Evolutionary conservation across 345 rosid genomes (phyloP).

Genomic region (Gynandropsis gynandra): DNA sequence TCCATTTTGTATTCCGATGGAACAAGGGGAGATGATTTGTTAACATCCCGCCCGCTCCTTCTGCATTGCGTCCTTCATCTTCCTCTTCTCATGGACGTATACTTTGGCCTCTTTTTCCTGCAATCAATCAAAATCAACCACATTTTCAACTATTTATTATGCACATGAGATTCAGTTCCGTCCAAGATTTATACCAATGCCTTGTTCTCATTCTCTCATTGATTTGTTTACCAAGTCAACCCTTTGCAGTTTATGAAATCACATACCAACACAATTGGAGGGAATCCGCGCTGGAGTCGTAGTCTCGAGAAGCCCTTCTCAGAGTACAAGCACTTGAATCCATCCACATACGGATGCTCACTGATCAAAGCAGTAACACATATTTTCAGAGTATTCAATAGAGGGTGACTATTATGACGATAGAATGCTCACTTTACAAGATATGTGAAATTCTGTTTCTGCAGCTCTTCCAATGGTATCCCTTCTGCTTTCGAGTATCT

Average conservation of each 20-base stretch:
- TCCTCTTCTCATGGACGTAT: conserved; percentile 48
- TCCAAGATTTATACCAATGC: neutral
- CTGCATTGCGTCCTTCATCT: conserved; percentile 27
- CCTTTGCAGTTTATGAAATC: neutral
- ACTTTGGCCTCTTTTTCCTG: conserved; percentile 74
- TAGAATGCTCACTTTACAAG: conserved; percentile 54
- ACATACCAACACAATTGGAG: conserved; percentile 55
- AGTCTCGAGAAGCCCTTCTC: conserved; percentile 60
- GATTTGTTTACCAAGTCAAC: neutral
- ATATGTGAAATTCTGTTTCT: conserved; percentile 60
- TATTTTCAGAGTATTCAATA: neutral
- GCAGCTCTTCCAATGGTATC: conserved; percentile 45
- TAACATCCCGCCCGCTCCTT: conserved; percentile 70
- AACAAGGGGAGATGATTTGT: no score
- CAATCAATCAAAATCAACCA: conserved; percentile 14
- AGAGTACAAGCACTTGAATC: conserved; percentile 61
- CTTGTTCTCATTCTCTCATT: no score
- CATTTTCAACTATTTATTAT: conserved; percentile 13
- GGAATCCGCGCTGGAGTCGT: conserved; percentile 41
- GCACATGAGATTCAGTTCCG: conserved; percentile 10
- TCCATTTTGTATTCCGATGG: no score
- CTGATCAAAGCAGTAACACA: conserved; percentile 35
- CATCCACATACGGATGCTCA: conserved; percentile 57
- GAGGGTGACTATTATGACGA: neutral
- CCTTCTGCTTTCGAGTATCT: conserved; percentile 97